phyloP scores from a whole-genome alignment of 2,329 filamentous ascomycete genomes.

The Diplodia mutila region DNA sequence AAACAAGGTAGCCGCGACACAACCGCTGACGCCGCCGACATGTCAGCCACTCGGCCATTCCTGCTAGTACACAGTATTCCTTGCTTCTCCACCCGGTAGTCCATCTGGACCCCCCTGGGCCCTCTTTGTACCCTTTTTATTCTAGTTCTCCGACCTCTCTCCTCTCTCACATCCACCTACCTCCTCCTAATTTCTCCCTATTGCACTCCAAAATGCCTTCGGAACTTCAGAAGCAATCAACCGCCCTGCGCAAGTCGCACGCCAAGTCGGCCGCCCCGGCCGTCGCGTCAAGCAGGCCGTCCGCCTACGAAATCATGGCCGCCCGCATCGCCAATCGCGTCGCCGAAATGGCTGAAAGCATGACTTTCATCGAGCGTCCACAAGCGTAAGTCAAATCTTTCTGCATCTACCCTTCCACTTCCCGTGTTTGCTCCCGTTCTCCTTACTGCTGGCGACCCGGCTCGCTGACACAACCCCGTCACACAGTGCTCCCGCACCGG shows the following conservation, averaged over 20 bases:
- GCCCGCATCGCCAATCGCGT: conserved; percentile 55
- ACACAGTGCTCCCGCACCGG: conserved; percentile 29
- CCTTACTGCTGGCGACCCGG: too few species aligned
- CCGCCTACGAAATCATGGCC: conserved; percentile 57
- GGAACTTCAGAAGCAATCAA: conserved; percentile 36
- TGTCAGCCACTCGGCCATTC: not conserved
- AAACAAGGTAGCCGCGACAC: conserved; percentile 22
- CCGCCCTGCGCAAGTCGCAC: conserved; percentile 27
- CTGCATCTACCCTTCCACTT: not conserved
- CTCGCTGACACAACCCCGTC: not conserved
- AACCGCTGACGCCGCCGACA: not conserved
- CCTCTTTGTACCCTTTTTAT: not conserved
- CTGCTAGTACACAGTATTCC: not conserved
- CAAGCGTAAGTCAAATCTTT: not conserved
- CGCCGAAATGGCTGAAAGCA: conserved; percentile 58
- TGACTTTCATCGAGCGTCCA: conserved; percentile 53
- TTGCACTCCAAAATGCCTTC: conserved; percentile 34
- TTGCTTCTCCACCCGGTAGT: conserved; percentile 17
- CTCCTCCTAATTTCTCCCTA: conserved; percentile 26
- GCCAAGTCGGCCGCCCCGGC: conserved; percentile 22
- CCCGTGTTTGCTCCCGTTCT: not conserved
- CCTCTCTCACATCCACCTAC: not conserved
- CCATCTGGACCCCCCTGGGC: not conserved
- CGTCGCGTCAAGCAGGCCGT: conserved; percentile 32
- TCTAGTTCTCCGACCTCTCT: not conserved